These are phyloP conservation scores for Withania somnifera DNA, from an alignment of 305 asterid genomes.

Conservation along the genomic window DNA sequence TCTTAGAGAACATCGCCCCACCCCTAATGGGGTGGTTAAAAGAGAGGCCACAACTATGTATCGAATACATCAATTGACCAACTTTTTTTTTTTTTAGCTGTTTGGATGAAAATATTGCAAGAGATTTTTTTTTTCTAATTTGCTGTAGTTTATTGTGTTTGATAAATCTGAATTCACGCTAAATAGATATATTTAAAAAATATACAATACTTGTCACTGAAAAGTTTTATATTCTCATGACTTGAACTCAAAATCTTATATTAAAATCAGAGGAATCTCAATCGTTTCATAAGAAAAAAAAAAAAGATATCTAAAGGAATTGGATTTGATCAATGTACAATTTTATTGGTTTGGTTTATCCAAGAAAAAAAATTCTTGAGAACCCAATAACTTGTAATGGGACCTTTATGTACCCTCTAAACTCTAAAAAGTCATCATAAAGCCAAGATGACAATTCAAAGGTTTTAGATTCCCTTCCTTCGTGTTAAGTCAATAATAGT, in stretches of 20 bases:
- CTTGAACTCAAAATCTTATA: not conserved
- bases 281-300: not conserved
- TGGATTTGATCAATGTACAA: not conserved
- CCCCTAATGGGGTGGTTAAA: too few species aligned
- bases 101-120: too few species aligned
- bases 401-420: not conserved
- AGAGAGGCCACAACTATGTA: too few species aligned
- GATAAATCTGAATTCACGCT: not conserved
- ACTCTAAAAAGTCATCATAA: not conserved
- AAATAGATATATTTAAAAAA: not conserved
- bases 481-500: not conserved
- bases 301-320: not conserved
- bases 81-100: not conserved
- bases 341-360: not conserved
- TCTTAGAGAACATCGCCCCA: too few species aligned
- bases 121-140: not conserved
- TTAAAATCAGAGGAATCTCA: not conserved
- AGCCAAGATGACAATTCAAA: not conserved
- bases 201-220: accelerated
- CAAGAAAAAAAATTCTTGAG: not conserved
- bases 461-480: not conserved
- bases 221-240: not conserved
- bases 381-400: not conserved
- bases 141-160: not conserved
- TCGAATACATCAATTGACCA: not conserved